A percentile compares a stretch with the other conserved stretches of the same genome.
These are phyloP conservation scores for Otatea glauca DNA, from an alignment of 176 grass and related monocot genomes.

Conservation along the genomic window DNA sequence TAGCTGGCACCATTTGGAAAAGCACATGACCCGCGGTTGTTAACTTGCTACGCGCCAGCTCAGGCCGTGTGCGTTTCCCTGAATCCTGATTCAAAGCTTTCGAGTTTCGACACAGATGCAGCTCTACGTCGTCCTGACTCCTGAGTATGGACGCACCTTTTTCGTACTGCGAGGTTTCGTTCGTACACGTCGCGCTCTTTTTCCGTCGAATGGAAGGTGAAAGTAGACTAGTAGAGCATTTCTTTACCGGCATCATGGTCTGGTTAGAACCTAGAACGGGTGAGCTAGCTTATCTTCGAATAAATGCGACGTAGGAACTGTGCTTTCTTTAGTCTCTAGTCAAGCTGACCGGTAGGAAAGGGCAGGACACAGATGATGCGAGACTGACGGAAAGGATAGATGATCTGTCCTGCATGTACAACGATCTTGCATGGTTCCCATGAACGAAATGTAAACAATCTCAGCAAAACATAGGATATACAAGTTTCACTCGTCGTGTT, in stretches of 20 bases:
- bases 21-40: background rate
- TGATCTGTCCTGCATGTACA: slow-evolving; percentile 37
- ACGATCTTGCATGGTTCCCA: background rate
- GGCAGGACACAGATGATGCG: background rate
- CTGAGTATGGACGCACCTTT: background rate
- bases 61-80: background rate
- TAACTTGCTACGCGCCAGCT: background rate
- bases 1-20: slow-evolving; percentile 11
- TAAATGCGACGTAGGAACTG: background rate
- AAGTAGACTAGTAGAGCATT: background rate
- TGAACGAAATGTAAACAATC: background rate
- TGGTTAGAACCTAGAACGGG: background rate
- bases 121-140: background rate
- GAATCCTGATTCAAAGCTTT: background rate
- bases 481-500: background rate
- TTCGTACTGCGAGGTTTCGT: background rate
- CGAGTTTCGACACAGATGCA: background rate
- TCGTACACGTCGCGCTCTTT: slow-evolving; percentile 25
- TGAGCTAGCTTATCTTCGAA: background rate
- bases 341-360: background rate
- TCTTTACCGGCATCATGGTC: background rate
- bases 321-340: background rate
- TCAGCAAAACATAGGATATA: background rate
- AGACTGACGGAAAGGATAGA: background rate
- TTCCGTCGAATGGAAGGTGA: background rate